Evolutionary conservation across 768 basidiomycete species (phyloP).

Genomic region (Lactifluus piperatus): DNA sequence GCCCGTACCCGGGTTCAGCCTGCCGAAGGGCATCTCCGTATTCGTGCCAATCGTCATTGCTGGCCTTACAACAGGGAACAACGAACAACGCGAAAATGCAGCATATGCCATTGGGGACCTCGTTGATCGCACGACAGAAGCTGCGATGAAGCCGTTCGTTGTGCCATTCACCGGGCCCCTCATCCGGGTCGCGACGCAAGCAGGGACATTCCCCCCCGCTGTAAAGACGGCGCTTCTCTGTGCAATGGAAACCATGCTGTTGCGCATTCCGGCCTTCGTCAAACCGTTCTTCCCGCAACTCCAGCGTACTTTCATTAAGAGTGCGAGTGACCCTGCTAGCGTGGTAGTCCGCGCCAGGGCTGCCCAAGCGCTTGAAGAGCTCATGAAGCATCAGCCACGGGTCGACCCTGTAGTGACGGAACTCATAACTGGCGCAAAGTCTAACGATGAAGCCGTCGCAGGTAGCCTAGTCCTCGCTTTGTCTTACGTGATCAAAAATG

Average conservation of each 20-base stretch:
- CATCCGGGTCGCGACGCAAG: conserved; percentile 89
- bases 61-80: conserved; percentile 89
- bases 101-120: conserved; percentile 96
- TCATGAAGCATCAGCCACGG: conserved; percentile 86
- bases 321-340: conserved; percentile 72
- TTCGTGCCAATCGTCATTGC: conserved; percentile 83
- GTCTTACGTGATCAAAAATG: conserved; percentile 64
- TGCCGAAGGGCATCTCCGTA: conserved; percentile 76
- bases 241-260: conserved; percentile 78
- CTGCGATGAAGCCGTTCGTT: conserved; percentile 88
- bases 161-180: conserved; percentile 94
- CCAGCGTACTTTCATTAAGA: conserved; percentile 94
- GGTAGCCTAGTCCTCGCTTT: conserved; percentile 71
- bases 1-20: conserved; percentile 76
- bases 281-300: conserved; percentile 98
- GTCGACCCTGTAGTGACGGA: conserved; percentile 95
- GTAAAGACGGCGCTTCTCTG: conserved; percentile 89
- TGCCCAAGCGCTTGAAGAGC: conserved; percentile 72
- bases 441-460: conserved; percentile 61
- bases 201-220: conserved; percentile 80
- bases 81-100: conserved; percentile 91
- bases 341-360: conserved; percentile 73
- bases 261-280: conserved; percentile 79
- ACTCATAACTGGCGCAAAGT: conserved; percentile 50
- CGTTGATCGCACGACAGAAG: conserved; percentile 77